phyloP scores from a whole-genome alignment of 345 rosid species.

The Mallotus nudiflorus region DNA sequence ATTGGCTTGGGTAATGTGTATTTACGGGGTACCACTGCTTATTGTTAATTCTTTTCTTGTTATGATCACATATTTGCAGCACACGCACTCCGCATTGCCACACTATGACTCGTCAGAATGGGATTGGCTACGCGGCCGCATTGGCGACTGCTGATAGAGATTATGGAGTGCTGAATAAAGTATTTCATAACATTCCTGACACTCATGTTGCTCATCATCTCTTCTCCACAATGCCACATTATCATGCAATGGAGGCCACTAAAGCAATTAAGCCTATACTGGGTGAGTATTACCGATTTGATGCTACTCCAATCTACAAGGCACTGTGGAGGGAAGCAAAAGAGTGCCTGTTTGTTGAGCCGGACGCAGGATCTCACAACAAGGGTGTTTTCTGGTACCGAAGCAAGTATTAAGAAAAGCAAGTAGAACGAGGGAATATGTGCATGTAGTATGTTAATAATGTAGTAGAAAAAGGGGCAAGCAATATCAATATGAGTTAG shows the following conservation, averaged over 20 bases:
- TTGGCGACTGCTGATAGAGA: constrained; percentile 82
- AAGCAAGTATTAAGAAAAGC: constrained; percentile 45
- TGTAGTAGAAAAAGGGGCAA: neutral
- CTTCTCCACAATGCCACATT: constrained; percentile 88
- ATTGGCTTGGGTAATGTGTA: constrained; percentile 55
- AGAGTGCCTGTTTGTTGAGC: constrained; percentile 83
- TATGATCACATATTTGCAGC: constrained; percentile 78
- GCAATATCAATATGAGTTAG: neutral
- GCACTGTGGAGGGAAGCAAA: constrained; percentile 90
- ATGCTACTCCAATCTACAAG: constrained; percentile 61
- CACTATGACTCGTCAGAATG: constrained; percentile 80
- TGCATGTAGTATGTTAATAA: neutral
- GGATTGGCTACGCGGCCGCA: constrained; percentile 92
- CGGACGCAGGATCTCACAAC: constrained; percentile 54
- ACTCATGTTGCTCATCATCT: constrained; percentile 90
- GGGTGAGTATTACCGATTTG: constrained; percentile 79
- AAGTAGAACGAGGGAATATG: neutral
- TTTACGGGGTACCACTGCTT: constrained; percentile 70
- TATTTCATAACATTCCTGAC: constrained; percentile 82
- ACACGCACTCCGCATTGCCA: constrained; percentile 81
- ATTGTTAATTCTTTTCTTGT: constrained; percentile 71
- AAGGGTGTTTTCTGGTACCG: constrained; percentile 85
- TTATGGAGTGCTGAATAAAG: constrained; percentile 79
- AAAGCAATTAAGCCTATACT: constrained; percentile 77
- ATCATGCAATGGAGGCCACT: constrained; percentile 89